Base-by-base conservation (phyloP, 208 protist species). In the Acanthamoeba healyi region DNA sequence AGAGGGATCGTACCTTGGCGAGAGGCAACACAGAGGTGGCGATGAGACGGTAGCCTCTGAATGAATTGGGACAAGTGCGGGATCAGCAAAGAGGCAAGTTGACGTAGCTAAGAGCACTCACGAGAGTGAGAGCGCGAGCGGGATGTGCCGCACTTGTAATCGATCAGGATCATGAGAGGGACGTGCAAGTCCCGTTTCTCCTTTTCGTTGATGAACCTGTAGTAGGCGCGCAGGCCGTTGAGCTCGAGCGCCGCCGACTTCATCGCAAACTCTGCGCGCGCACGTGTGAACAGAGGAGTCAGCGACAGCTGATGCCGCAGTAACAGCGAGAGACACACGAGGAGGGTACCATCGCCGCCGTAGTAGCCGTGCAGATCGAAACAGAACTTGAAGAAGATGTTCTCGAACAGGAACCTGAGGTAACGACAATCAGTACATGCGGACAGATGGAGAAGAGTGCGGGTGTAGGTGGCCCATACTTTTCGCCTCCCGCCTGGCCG, bases 401-500 rank as follows among this genome's bases (percentile, higher is more conserved):
- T 93, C 10, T 77, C 70, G 24, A 92, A 88, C 70, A 94, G 46
- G 56, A 89, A 94, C 91, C 91, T 94, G 77, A 84, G 46, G 46
- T 17, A 17, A 54, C 14, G 46, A 10, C 22, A 26, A 70, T 22
- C 40, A 38, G 84, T 24, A n/a, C 24, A 19, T 14, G 90, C 40
- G 89, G n/a, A 24, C 29, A 70, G 29, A 7, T 3, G 36, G 3
- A 58, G 38, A 38, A 14, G 7, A 22, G n/a, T 1, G 51, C 5
- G 29, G 94, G 38, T 9, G 93, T 91, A 79, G 81, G 56, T 17
- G 54, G 81, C 79, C 90, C 94, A 36, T 93, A 96, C 81, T 96
- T 96, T 46, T 95, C 67, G 40, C 95, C 95, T 92, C 95, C 95
- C n/a, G 95, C 95, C 54, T 94, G 77, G 58, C 95, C 95, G 88